A percentile compares a stretch with the other conserved stretches of the same genome.
phyloP scores from a whole-genome alignment of 768 basidiomycete genomes.

The Lenzites betulinus region DNA sequence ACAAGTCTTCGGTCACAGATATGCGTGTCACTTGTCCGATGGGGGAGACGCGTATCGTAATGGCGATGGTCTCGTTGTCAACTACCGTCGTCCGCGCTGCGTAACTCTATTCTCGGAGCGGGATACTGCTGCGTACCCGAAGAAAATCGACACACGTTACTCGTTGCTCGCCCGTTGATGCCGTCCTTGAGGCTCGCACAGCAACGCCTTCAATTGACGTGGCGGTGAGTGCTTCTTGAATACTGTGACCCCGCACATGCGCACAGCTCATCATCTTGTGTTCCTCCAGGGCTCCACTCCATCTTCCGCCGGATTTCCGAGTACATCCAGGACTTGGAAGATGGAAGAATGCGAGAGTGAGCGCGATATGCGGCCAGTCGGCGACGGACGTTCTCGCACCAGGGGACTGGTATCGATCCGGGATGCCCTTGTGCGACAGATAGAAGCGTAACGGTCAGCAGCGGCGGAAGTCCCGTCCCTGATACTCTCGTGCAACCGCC shows the following conservation, averaged over 20 bases:
- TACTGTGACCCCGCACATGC: background rate
- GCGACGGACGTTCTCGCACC: background rate
- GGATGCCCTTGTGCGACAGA: slow-evolving; percentile 3
- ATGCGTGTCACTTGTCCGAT: background rate
- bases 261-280: background rate
- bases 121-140: background rate
- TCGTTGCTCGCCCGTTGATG: background rate
- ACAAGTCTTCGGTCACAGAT: too few relatives aligned
- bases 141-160: background rate
- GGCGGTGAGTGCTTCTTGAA: background rate
- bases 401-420: background rate
- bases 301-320: background rate
- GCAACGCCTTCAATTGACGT: background rate
- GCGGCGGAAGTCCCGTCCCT: background rate
- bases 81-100: too few relatives aligned
- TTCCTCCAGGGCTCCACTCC: background rate
- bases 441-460: slow-evolving; percentile 1
- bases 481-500: background rate
- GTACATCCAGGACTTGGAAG: background rate
- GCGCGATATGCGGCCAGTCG: background rate
- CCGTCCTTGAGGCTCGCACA: background rate
- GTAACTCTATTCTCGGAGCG: too few relatives aligned
- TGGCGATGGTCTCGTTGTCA: too few relatives aligned
- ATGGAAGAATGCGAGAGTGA: background rate
- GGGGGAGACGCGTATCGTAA: too few relatives aligned